Base-by-base conservation (phyloP, 441 rosid genomes). In the Isatis lusitanica region DNA sequence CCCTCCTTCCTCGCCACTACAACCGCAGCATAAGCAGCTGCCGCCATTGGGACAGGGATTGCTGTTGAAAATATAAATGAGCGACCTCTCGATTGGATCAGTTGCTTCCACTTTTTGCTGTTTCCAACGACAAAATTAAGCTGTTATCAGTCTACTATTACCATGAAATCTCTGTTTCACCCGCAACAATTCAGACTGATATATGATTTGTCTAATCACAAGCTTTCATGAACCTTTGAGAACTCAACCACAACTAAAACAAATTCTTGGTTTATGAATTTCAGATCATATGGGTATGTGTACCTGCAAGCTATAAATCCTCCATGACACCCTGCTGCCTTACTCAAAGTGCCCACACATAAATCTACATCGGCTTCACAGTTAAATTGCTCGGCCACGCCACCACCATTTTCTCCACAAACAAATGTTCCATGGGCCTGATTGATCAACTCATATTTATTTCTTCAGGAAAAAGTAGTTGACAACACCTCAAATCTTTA, bases 381-480 rank as follows among this genome's bases (percentile, higher is more conserved):
- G 57, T 85, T 73, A 80, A 86, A 94, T 69, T 83, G 86, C 82
- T 94, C 96, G 0, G 98, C 97, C 62, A 94, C 97, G 60, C 98
- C 99, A 21, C 97, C 94, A 9, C 99, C 99, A 71, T 74, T 81
- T 80, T 87, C 84, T 60, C 99, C 99, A 74, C 99, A 94, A 71
- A 94, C 88, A 81, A 94, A 89, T 66, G 97, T 92, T 80, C 99
- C 98, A 83, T 92, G 99, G n/a, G 99, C 98, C 99, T 94, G 83
- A 75, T 63, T 79, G 2, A 55, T 57, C 64, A 55, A 62, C 5
- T 15, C 21, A 78, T 7, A 40, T 21, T 31, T 17, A 42, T 31
- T 24, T 47, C 63, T 64, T 56, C 56, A 63, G 79, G 9, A 71
- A 39, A 8, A 31, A 9, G 59, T 51, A 40, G 44, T 39, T 21